phyloP scores from a whole-genome alignment of 495 filamentous ascomycete species.

The Halenospora varia region DNA sequence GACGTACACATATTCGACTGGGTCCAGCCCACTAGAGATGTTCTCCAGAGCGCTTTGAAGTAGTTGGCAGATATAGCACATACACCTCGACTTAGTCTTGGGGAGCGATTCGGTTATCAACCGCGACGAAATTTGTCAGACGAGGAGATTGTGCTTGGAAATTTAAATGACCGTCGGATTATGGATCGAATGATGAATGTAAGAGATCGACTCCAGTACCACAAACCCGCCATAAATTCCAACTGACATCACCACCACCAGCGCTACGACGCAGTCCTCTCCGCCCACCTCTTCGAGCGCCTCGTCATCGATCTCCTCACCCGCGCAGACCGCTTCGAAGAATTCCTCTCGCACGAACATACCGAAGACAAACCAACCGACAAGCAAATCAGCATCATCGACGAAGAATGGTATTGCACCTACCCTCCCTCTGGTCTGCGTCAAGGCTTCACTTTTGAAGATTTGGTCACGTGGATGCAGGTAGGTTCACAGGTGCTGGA shows the following conservation, averaged over 20 bases:
- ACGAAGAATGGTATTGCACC: too few species aligned
- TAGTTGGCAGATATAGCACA: not conserved
- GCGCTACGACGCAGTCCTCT: not conserved
- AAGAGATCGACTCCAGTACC: not conserved
- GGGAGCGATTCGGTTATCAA: not conserved
- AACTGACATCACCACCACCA: too few species aligned
- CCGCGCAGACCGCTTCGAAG: slow-evolving; percentile 10
- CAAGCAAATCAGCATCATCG: slow-evolving; percentile 8
- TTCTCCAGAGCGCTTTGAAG: not conserved
- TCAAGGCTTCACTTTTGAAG: too few species aligned
- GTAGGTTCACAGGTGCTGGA: too few species aligned
- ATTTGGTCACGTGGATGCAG: too few species aligned
- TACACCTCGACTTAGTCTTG: not conserved
- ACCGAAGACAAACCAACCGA: slow-evolving; percentile 14
- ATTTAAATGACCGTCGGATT: not conserved
- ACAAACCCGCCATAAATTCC: too few species aligned
- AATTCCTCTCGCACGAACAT: slow-evolving; percentile 7
- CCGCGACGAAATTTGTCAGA: not conserved
- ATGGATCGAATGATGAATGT: not conserved
- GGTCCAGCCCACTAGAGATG: not conserved
- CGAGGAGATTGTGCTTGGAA: not conserved
- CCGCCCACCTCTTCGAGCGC: slow-evolving; percentile 2
- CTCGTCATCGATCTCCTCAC: slow-evolving; percentile 11
- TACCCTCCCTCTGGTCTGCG: too few species aligned
- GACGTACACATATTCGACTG: not conserved